These are phyloP conservation scores for Cutaneotrichosporon curvatum DNA, from an alignment of 1,284 basidiomycete species.

Conservation along the genomic window DNA sequence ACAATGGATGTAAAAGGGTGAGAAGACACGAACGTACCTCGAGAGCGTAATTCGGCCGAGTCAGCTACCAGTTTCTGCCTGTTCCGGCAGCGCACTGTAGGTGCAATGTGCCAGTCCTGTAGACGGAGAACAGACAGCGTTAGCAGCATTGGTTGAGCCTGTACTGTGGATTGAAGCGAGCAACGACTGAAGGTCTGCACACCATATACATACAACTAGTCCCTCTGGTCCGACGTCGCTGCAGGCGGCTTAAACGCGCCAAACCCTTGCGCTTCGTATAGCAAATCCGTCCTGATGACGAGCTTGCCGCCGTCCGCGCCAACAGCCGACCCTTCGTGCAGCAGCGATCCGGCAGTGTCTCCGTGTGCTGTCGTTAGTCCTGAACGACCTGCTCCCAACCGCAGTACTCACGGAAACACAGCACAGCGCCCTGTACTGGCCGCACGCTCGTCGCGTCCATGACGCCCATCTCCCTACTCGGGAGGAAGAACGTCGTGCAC, in stretches of 20 bases:
- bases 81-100: too few relatives aligned
- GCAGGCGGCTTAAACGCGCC: conserved; percentile 40
- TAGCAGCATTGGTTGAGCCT: too few relatives aligned
- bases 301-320: conserved; percentile 42
- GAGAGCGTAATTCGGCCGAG: too few relatives aligned
- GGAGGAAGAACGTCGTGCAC: conserved; percentile 55
- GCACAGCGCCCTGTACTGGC: conserved; percentile 51
- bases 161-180: too few relatives aligned
- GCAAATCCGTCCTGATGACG: conserved; percentile 45
- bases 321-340: conserved; percentile 47
- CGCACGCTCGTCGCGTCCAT: conserved; percentile 51
- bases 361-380: conserved; percentile 34
- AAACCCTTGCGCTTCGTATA: conserved; percentile 46
- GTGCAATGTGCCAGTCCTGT: too few relatives aligned
- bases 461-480: conserved; percentile 46
- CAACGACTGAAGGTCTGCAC: too few relatives aligned
- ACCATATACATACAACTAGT: background rate
- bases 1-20: background rate
- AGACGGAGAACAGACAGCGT: too few relatives aligned
- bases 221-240: conserved; percentile 1
- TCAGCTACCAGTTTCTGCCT: too few relatives aligned
- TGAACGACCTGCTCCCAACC: conserved; percentile 7
- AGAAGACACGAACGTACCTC: background rate
- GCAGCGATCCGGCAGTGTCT: conserved; percentile 43
- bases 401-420: conserved; percentile 51